Evolutionary conservation across 2,329 filamentous ascomycete species (phyloP).

Genomic region (Fusarium caatingaense): DNA sequence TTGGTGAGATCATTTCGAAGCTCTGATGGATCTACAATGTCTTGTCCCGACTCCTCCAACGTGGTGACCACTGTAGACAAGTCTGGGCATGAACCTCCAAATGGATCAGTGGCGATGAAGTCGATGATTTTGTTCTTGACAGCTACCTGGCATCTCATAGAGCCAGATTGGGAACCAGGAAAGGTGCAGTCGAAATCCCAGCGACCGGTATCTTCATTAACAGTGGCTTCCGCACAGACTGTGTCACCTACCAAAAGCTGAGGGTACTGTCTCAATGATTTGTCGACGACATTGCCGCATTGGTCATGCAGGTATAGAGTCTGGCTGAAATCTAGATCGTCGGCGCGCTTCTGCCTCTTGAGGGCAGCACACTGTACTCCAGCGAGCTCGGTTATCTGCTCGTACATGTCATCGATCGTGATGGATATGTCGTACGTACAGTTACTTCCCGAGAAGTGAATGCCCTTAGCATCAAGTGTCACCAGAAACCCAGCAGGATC

Average conservation of each 20-base stretch:
- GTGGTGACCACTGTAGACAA: constrained; percentile 52
- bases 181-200: constrained; percentile 54
- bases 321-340: constrained; percentile 49
- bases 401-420: constrained; percentile 49
- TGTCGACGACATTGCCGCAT: constrained; percentile 48
- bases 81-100: constrained; percentile 52
- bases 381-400: constrained; percentile 49
- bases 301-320: constrained; percentile 51
- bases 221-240: constrained; percentile 46
- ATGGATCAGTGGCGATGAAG: constrained; percentile 51
- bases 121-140: constrained; percentile 50
- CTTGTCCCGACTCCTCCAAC: constrained; percentile 44
- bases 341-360: constrained; percentile 36
- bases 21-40: constrained; percentile 46
- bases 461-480: constrained; percentile 48
- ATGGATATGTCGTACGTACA: constrained; percentile 52
- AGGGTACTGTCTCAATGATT: constrained; percentile 45
- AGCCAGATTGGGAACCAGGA: constrained; percentile 48
- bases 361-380: constrained; percentile 48
- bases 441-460: constrained; percentile 51
- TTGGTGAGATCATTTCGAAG: constrained; percentile 46
- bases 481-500: constrained; percentile 49
- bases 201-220: constrained; percentile 45
- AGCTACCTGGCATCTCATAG: constrained; percentile 47
- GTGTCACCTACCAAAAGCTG: constrained; percentile 49